Evolutionary conservation across 768 basidiomycete genomes (phyloP), one percentile per base, ranked within the genome.

Genomic region (Scleroderma bovista): DNA sequence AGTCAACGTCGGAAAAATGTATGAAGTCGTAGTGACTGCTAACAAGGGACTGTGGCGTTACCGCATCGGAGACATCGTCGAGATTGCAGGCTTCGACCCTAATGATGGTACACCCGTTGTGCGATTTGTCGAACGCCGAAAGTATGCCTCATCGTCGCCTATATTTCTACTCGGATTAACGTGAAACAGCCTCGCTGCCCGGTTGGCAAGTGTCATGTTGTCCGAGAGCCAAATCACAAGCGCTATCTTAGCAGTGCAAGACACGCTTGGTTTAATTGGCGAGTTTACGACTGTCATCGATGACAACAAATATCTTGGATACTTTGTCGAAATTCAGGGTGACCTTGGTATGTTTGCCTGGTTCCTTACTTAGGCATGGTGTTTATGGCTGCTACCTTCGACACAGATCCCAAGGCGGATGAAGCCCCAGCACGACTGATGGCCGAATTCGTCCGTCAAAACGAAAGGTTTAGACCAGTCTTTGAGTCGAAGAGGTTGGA

Each of bases 231-330:
- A 49, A 24, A 41, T 62, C 12, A 55, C 57, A 19, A 43, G 33
- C 22, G 39, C 41, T 24, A 42, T 42, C 23, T 52, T 51, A 10
- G 51, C 57, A 3, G 50, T 47, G 1, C 49, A 52, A 31, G 57
- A 61, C 12, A 40, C 44, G 3, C 47, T 54, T 12, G 54, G 54
- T 20, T 12, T 37, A 6, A 32, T 58, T 12, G 51, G 33, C 0
- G 59, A 62, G 40, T 51, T 58, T 12, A 54, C 59, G 6, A 47
- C 48, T 16, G 45, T 61, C 19, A 17, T 56, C n/a, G 62, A 62
- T 15, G 42, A 54, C 6, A 54, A 49, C 13, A 24, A 22, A 15
- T 43, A 34, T 24, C 45, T 42, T 13, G 41, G 10, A 22, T 42
- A 42, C 40, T 54, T 33, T 16, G 46, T 62, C 32, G 55, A 55